Percentiles rank a stretch among this genome's conserved stretches.
Conservation (phyloP, 1,284 basidiomycete genomes). For the Trichosporon inkin region DNA sequence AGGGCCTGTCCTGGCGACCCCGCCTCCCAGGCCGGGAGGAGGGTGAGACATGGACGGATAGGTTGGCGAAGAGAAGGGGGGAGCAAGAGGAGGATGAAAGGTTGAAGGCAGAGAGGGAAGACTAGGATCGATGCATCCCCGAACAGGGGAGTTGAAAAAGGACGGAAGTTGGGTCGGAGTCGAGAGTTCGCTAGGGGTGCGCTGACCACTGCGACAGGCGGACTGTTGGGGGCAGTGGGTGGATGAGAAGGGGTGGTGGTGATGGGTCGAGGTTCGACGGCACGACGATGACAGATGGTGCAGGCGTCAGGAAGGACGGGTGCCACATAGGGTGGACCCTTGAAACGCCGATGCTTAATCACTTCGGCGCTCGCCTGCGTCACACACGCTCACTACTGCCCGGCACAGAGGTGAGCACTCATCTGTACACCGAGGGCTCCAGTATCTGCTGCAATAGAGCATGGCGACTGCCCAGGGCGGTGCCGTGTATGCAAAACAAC, state of each 20-base stretch:
- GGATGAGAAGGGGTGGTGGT: constrained; percentile 1
- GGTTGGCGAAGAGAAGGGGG: constrained; percentile 9
- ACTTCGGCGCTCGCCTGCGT: too few species aligned
- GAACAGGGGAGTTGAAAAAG: constrained; percentile 7
- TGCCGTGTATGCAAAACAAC: too few species aligned
- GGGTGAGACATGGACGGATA: constrained; percentile 36
- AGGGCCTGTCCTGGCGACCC: constrained; percentile 46
- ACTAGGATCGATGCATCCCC: constrained; percentile 20
- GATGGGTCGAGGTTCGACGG: constrained; percentile 6
- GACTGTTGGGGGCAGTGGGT: constrained; percentile 1
- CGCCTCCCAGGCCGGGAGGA: constrained; percentile 49
- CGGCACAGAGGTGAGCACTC: too few species aligned
- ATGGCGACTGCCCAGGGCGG: too few species aligned
- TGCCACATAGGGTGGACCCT: not conserved
- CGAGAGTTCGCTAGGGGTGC: not conserved
- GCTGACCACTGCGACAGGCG: constrained; percentile 8
- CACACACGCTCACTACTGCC: too few species aligned
- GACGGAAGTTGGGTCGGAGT: constrained; percentile 5
- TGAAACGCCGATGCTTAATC: not conserved
- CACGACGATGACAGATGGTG: constrained; percentile 7
- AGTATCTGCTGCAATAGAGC: too few species aligned
- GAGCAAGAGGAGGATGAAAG: constrained; percentile 11
- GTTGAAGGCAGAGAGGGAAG: constrained; percentile 8
- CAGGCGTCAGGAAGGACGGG: not conserved
- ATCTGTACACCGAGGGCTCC: too few species aligned